phyloP scores from a whole-genome alignment of 2,329 filamentous ascomycete genomes.

The Conoideocrella luteorostrata region DNA sequence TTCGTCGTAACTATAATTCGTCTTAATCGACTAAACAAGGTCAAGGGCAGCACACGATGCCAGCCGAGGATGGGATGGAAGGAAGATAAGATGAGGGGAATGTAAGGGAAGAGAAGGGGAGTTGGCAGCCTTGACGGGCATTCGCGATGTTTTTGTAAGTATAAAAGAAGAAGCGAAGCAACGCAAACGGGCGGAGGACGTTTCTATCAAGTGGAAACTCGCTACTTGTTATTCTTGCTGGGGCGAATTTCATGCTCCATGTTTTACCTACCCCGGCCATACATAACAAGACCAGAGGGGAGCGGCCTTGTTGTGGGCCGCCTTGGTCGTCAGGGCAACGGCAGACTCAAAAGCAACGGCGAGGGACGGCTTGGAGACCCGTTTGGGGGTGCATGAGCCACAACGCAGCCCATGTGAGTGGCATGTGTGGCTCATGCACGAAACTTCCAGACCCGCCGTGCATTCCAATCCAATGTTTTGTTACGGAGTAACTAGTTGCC shows the following conservation, averaged over 20 bases:
- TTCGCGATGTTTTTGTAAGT: slow-evolving; percentile 27
- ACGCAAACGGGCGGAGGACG: not conserved
- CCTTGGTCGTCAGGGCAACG: slow-evolving; percentile 17
- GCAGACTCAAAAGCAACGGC: not conserved
- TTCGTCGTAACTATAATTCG: no score
- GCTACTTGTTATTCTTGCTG: slow-evolving; percentile 21
- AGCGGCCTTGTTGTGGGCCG: slow-evolving; percentile 14
- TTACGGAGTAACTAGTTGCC: no score
- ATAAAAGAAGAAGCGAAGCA: slow-evolving; percentile 4
- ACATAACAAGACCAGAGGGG: not conserved
- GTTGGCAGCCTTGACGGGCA: not conserved
- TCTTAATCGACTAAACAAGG: no score
- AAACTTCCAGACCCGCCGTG: not conserved
- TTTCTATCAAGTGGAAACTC: no score
- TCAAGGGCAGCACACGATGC: not conserved
- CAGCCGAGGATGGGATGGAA: not conserved
- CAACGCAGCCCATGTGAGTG: not conserved
- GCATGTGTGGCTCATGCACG: slow-evolving; percentile 7
- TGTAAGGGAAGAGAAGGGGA: not conserved
- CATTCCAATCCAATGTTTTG: not conserved
- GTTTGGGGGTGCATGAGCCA: not conserved
- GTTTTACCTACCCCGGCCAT: not conserved
- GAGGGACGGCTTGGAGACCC: not conserved
- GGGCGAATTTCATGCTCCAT: no score
- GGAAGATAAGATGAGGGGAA: not conserved